Evolutionary conservation across 139 green algal genomes (phyloP).

Genomic region (Mesotaenium endlicherianum): DNA sequence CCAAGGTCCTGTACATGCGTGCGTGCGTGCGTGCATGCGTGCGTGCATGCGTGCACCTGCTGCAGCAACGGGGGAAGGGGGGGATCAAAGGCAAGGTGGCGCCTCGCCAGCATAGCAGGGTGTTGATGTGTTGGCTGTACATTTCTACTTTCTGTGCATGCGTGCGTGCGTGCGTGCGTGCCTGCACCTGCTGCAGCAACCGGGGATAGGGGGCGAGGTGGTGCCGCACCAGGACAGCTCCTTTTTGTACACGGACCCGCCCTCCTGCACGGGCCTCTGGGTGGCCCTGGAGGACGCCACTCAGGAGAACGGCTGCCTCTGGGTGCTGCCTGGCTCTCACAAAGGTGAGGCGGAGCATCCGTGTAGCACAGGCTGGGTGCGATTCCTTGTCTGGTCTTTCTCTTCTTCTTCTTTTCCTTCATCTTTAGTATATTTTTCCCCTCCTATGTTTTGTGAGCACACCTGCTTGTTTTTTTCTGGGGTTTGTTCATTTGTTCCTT

Average conservation of each 20-base stretch:
- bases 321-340: constrained; percentile 66
- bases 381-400: not conserved
- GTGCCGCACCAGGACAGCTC: constrained; percentile 83
- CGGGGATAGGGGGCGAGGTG: constrained; percentile 87
- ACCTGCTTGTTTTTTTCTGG: not conserved
- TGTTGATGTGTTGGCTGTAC: too few relatives aligned
- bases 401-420: not conserved
- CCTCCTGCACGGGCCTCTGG: constrained; percentile 84
- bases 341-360: constrained; percentile 26
- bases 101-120: too few relatives aligned
- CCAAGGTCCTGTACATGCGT: too few relatives aligned
- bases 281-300: constrained; percentile 90
- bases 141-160: too few relatives aligned
- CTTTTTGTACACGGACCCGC: constrained; percentile 88
- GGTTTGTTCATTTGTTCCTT: not conserved
- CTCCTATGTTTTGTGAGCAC: not conserved
- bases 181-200: constrained; percentile 61
- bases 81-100: too few relatives aligned
- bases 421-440: not conserved
- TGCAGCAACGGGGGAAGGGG: too few relatives aligned
- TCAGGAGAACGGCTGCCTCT: constrained; percentile 89
- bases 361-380: not conserved
- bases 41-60: too few relatives aligned
- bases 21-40: too few relatives aligned
- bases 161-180: not conserved